phyloP scores from a whole-genome alignment of 805 yeast genomes.

The Yarrowia sp. region DNA sequence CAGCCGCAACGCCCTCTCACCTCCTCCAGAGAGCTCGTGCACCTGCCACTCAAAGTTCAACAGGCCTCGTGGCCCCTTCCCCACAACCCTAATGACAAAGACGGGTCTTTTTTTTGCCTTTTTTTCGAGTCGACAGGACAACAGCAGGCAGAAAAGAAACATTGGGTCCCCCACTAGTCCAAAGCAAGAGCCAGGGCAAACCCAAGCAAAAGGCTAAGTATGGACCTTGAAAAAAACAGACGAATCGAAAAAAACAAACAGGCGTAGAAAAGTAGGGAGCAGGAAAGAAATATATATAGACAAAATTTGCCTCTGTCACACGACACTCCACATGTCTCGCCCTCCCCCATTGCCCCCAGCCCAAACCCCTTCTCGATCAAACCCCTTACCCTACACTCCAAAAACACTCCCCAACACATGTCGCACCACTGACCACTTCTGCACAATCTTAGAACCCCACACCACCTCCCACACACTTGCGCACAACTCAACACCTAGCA shows the following conservation, averaged over 20 bases:
- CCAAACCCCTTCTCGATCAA: too few relatives aligned
- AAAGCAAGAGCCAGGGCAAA: background rate
- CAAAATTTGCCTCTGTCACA: too few relatives aligned
- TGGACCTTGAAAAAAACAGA: too few relatives aligned
- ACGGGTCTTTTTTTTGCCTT: background rate
- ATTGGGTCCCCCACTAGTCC: background rate
- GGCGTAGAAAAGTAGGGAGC: too few relatives aligned
- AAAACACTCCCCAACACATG: background rate
- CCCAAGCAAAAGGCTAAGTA: conserved; percentile 12
- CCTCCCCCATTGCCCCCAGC: too few relatives aligned
- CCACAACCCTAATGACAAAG: conserved; percentile 18
- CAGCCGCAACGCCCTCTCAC: too few relatives aligned
- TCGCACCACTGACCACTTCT: background rate
- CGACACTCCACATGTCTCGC: too few relatives aligned
- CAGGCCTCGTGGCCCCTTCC: conserved; percentile 24
- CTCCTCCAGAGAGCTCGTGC: too few relatives aligned
- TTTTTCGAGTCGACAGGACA: background rate
- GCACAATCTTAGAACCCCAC: conserved; percentile 19
- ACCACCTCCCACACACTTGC: conserved; percentile 10
- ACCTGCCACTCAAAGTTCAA: too few relatives aligned
- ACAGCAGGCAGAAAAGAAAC: background rate
- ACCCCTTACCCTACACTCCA: background rate
- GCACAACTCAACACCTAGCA: background rate
- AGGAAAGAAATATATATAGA: too few relatives aligned
- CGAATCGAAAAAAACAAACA: too few relatives aligned